These are phyloP conservation scores for Pythium insidiosum DNA, from an alignment of 352 stramenopile species.

Conservation along the genomic window DNA sequence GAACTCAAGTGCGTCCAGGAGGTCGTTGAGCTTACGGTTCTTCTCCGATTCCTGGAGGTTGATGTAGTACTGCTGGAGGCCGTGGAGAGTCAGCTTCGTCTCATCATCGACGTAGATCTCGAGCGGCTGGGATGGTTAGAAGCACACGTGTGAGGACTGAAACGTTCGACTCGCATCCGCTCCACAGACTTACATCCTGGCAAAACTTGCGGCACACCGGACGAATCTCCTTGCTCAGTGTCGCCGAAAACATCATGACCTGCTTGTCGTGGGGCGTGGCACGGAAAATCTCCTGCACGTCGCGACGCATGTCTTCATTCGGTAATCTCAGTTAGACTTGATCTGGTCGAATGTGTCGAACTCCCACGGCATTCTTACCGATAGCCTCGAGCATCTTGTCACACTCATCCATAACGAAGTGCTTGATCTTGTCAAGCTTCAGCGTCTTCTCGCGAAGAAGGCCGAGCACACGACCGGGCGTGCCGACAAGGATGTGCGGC, in stretches of 20 bases:
- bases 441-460: conserved; percentile 93
- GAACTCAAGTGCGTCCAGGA: conserved; percentile 99
- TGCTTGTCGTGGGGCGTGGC: conserved; percentile 99
- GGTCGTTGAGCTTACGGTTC: conserved; percentile 99
- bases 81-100: conserved; percentile 99
- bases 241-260: conserved; percentile 99
- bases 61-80: conserved; percentile 99
- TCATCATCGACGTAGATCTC: conserved; percentile 99
- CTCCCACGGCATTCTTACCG: no score
- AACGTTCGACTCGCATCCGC: neutral
- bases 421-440: conserved; percentile 98
- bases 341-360: no score
- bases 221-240: conserved; percentile 98
- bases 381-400: conserved; percentile 99
- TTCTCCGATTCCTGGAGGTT: conserved; percentile 99
- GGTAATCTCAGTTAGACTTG: no score
- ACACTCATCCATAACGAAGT: conserved; percentile 99
- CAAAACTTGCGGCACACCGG: conserved; percentile 99
- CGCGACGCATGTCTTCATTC: conserved; percentile 95
- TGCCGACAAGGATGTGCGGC: conserved; percentile 97
- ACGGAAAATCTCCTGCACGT: conserved; percentile 99
- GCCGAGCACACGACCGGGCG: conserved; percentile 92
- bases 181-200: conserved; percentile 87
- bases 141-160: conserved; percentile 1
- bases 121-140: conserved; percentile 86